A percentile compares a stretch with the other conserved stretches of the same genome.
Evolutionary conservation across 2,329 filamentous ascomycete genomes (phyloP).

Genomic region (Xylariaceae sp.): DNA sequence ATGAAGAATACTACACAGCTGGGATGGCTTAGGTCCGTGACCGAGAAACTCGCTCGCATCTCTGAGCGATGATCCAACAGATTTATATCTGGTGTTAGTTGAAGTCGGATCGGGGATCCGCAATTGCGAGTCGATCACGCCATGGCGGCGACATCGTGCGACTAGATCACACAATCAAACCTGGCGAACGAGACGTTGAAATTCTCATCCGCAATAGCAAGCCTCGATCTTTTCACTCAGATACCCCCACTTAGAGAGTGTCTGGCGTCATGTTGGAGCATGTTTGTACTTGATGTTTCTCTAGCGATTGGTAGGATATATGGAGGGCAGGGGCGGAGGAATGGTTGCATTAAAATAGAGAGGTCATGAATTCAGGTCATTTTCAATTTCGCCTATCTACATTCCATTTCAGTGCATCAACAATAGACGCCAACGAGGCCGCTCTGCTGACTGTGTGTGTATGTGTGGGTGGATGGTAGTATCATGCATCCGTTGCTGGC

Average conservation of each 20-base stretch:
- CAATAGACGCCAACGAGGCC: too few species aligned
- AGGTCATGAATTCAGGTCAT: constrained; percentile 4
- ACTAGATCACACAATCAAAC: constrained; percentile 17
- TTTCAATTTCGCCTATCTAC: neutral
- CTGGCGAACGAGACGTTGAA: constrained; percentile 3
- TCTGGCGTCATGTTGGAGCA: constrained; percentile 15
- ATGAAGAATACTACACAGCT: constrained; percentile 42
- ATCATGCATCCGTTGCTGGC: too few species aligned
- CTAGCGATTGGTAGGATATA: neutral
- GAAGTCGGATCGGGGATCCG: neutral
- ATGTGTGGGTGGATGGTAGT: too few species aligned
- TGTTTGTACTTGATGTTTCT: neutral
- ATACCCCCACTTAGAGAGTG: constrained; percentile 18
- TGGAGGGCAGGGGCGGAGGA: constrained; percentile 2
- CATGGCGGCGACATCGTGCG: constrained; percentile 30
- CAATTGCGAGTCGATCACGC: constrained; percentile 24
- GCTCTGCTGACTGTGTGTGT: too few species aligned
- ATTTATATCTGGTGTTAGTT: neutral
- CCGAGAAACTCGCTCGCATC: constrained; percentile 9
- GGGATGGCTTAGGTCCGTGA: constrained; percentile 33
- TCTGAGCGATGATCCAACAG: neutral
- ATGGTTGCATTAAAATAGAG: constrained; percentile 8
- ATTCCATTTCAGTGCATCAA: too few species aligned
- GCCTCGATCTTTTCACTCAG: constrained; percentile 4
- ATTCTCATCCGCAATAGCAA: neutral